phyloP scores from a whole-genome alignment of 2,329 filamentous ascomycete species.

The Hyphodiscus sp. region DNA sequence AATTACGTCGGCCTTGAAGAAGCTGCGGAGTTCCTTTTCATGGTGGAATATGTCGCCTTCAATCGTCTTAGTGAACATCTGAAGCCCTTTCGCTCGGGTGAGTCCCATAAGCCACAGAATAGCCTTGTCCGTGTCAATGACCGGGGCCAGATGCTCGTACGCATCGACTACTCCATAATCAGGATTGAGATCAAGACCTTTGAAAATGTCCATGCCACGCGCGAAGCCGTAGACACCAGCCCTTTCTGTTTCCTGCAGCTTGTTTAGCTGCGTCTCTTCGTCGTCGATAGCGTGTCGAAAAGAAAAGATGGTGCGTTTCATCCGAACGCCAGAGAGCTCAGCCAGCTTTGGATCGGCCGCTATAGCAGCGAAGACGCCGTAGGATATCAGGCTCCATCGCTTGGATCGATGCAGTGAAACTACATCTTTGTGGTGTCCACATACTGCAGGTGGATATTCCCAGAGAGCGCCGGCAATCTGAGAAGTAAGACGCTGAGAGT shows the following conservation, averaged over 20 bases:
- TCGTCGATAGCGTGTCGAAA: constrained; percentile 1
- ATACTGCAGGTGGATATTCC: constrained; percentile 4
- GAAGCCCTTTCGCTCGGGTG: constrained; percentile 1
- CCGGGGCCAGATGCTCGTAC: constrained; percentile 4
- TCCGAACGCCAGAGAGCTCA: not conserved
- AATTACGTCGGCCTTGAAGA: constrained; percentile 1
- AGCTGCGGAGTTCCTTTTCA: not conserved
- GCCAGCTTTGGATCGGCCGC: constrained; percentile 1
- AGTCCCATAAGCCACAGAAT: constrained; percentile 6
- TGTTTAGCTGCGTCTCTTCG: not conserved
- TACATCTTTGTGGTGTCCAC: constrained; percentile 3
- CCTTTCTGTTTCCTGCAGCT: not conserved
- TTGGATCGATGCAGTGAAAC: constrained; percentile 1
- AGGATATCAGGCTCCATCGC: constrained; percentile 4
- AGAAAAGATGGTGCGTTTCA: constrained; percentile 3
- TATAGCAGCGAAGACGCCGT: constrained; percentile 1
- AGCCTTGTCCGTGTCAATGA: constrained; percentile 4
- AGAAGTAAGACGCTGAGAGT: not conserved
- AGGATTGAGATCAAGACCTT: not conserved
- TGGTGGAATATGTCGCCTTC: constrained; percentile 1
- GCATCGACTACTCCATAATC: constrained; percentile 1
- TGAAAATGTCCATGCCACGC: not conserved
- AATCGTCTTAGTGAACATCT: constrained; percentile 1
- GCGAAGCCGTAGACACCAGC: not conserved
- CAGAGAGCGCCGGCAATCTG: constrained; percentile 2